phyloP scores from a whole-genome alignment of 2,329 filamentous ascomycete species.

The Rachicladosporium sp. region DNA sequence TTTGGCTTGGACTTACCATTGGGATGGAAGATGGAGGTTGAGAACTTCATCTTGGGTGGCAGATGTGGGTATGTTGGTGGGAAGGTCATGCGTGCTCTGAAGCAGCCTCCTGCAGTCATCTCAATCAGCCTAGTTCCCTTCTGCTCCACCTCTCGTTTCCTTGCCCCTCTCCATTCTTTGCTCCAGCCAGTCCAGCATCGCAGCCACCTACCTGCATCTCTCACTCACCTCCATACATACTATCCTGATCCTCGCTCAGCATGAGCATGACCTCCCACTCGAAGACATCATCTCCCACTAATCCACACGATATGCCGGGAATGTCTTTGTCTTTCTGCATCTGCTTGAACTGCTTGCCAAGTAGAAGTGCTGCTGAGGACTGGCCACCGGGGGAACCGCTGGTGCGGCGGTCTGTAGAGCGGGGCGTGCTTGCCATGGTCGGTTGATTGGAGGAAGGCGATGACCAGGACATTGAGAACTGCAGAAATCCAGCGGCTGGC shows the following conservation, averaged over 20 bases:
- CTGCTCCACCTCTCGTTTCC: too few relatives aligned
- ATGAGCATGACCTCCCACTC: constrained; percentile 99
- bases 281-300: constrained; percentile 78
- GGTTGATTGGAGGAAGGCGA: too few relatives aligned
- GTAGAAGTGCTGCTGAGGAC: constrained; percentile 55
- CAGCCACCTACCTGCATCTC: not conserved
- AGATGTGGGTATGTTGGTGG: constrained; percentile 74
- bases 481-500: too few relatives aligned
- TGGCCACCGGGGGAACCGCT: constrained; percentile 12
- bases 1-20: constrained; percentile 45
- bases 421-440: too few relatives aligned
- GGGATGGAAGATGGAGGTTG: constrained; percentile 79
- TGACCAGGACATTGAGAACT: too few relatives aligned
- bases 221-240: constrained; percentile 73
- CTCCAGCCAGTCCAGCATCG: not conserved
- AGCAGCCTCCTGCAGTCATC: constrained; percentile 63
- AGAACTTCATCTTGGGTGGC: constrained; percentile 81
- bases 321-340: constrained; percentile 89
- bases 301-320: constrained; percentile 83
- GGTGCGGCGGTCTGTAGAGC: constrained; percentile 3
- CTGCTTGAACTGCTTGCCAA: constrained; percentile 78
- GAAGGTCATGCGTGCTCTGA: constrained; percentile 73
- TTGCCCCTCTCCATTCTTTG: not conserved
- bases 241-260: constrained; percentile 68
- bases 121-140: not conserved